phyloP scores from a whole-genome alignment of 2,329 filamentous ascomycete genomes.

The Bipolaris oryzae region DNA sequence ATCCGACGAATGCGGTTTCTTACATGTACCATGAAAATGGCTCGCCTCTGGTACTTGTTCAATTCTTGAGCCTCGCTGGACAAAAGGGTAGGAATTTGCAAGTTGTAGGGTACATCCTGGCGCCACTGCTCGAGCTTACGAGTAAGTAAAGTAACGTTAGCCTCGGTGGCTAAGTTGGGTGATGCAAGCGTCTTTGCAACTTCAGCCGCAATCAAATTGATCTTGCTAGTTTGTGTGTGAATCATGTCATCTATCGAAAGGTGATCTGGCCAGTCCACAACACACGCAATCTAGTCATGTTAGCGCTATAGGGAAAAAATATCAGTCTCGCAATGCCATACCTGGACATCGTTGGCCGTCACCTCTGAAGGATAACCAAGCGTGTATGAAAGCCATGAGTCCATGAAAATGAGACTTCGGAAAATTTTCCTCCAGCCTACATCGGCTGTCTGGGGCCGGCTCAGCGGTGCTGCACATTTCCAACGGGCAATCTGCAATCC shows the following conservation, averaged over 20 bases:
- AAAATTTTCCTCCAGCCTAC: slow-evolving; percentile 39
- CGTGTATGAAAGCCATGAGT: slow-evolving; percentile 49
- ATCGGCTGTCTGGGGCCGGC: not conserved
- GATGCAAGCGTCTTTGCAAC: slow-evolving; percentile 42
- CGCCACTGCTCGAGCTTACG: slow-evolving; percentile 45
- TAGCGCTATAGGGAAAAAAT: slow-evolving; percentile 10
- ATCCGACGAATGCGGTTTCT: slow-evolving; percentile 3
- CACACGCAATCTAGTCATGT: slow-evolving; percentile 34
- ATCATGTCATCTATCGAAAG: slow-evolving; percentile 41
- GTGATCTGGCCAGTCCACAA: slow-evolving; percentile 14
- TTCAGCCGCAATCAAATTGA: slow-evolving; percentile 46
- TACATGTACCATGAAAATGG: slow-evolving; percentile 48
- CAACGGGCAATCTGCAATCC: slow-evolving; percentile 46
- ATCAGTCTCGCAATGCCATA: slow-evolving; percentile 18
- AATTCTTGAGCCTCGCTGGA: slow-evolving; percentile 32
- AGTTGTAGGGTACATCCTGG: slow-evolving; percentile 35
- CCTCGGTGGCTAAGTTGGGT: slow-evolving; percentile 38
- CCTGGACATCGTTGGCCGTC: slow-evolving; percentile 35
- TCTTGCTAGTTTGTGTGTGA: slow-evolving; percentile 43
- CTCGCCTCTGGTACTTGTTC: slow-evolving; percentile 40
- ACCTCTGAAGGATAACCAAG: slow-evolving; percentile 45
- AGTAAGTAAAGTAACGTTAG: slow-evolving; percentile 37
- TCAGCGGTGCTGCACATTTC: slow-evolving; percentile 29
- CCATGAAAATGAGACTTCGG: slow-evolving; percentile 48
- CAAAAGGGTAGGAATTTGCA: slow-evolving; percentile 42